Base-by-base conservation (phyloP, 768 basidiomycete genomes). In the Boletus vermiculosoides region DNA sequence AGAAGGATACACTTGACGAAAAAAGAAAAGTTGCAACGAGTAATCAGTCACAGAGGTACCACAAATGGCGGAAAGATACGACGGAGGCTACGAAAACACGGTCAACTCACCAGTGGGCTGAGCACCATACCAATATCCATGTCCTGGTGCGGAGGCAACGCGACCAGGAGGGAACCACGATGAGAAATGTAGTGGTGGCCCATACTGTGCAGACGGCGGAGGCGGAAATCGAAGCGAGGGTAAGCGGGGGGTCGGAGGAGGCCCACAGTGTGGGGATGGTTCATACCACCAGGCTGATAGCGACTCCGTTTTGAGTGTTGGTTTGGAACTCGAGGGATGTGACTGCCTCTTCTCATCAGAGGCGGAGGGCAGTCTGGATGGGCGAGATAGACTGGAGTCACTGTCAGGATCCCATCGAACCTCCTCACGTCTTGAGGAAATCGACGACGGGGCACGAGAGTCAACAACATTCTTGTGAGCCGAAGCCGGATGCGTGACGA, bases 91-190 rank as follows among this genome's bases (percentile, higher is more conserved):
- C 34, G n/a, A 50, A 64, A 33, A 56, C 25, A 51, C 10, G 1
- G 18, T 18, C 45, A 37, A 64, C 66, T 67, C 59, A 68, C 66
- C 67, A 15, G 42, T 44, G 5, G 57, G 45, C n/a, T 53, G 61
- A 5, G 55, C 5, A 36, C 61, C 54, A 50, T 60, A 67, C 67
- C 67, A 67, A 56, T 55, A 64, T 22, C 62, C 65, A 31, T 64
- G 56, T 9, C 65, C 57, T 47, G 59, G 67, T 44, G 41, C 50
- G 11, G 61, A 50, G 3, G 47, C 30, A 28, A 54, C 55, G 7
- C 45, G 57, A 44, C 56, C 42, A 25, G 48, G 49, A 22, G 64
- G 62, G 36, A 64, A 53, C 56, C 65, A 67, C 0, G 64, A 37
- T 4, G 66, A 48, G 28, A 58, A 57, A 1, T 61, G 66, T 16